Conservation (phyloP, 2,329 filamentous ascomycete genomes). For the Diplodia corticola region DNA sequence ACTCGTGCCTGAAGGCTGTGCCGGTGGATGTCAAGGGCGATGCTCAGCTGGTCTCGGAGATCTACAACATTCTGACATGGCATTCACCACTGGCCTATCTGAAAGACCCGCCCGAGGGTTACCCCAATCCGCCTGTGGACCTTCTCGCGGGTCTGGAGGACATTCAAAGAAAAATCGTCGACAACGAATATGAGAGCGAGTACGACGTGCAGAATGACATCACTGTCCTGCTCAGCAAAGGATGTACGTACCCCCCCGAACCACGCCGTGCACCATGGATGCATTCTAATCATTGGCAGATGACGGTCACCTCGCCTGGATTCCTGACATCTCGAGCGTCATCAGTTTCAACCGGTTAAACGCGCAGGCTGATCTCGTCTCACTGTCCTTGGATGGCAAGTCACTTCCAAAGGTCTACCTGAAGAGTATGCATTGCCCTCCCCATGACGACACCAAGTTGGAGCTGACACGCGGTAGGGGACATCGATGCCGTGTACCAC, state of each 20-base stretch:
- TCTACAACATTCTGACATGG: constrained; percentile 40
- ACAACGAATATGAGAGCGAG: constrained; percentile 38
- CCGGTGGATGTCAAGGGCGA: constrained; percentile 39
- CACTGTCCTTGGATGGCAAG: constrained; percentile 39
- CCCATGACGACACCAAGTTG: too few species aligned
- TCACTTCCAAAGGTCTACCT: constrained; percentile 40
- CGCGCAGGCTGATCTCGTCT: constrained; percentile 31
- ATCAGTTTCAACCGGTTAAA: constrained; percentile 16
- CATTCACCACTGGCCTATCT: constrained; percentile 44
- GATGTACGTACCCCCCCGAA: constrained; percentile 21
- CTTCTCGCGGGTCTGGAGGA: constrained; percentile 39
- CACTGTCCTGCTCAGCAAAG: not conserved
- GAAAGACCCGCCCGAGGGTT: constrained; percentile 39
- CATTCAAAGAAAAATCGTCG: constrained; percentile 35
- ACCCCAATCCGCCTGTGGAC: constrained; percentile 42
- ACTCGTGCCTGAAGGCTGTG: constrained; percentile 39
- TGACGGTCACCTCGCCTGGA: not conserved
- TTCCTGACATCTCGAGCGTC: not conserved
- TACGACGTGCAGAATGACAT: constrained; percentile 42
- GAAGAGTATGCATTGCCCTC: constrained; percentile 14
- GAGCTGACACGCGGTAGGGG: constrained; percentile 24
- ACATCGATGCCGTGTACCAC: constrained; percentile 32
- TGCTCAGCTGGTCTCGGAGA: constrained; percentile 35
- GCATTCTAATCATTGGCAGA: not conserved
- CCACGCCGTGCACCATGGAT: not conserved